phyloP scores from a whole-genome alignment of 768 basidiomycete species.

The Xanthoconium purpureum region DNA sequence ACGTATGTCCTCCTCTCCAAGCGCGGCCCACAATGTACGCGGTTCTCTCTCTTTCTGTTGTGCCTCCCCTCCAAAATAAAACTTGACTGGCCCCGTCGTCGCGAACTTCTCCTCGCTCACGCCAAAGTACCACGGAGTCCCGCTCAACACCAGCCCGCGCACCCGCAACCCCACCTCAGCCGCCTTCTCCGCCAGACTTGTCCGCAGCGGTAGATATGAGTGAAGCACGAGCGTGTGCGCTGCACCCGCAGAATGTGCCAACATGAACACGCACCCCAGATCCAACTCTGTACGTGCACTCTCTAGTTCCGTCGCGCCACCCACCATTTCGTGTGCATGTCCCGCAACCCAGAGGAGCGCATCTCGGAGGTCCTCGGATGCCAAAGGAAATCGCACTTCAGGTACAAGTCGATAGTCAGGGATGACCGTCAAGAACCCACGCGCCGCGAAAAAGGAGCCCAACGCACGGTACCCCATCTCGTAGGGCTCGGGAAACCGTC shows the following conservation, averaged over 20 bases:
- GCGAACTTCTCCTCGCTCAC: slow-evolving; percentile 26
- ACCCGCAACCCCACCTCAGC: slow-evolving; percentile 28
- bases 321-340: slow-evolving; percentile 29
- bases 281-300: slow-evolving; percentile 33
- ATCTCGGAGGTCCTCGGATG: slow-evolving; percentile 56
- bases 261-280: slow-evolving; percentile 41
- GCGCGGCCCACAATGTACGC: slow-evolving; percentile 37
- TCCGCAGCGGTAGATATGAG: slow-evolving; percentile 15
- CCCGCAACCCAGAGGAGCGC: slow-evolving; percentile 52
- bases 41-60: slow-evolving; percentile 41
- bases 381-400: slow-evolving; percentile 50
- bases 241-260: slow-evolving; percentile 65
- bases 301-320: neutral
- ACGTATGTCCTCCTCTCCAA: slow-evolving; percentile 34
- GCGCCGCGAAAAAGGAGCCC: slow-evolving; percentile 58
- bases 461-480: slow-evolving; percentile 55
- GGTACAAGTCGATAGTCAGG: slow-evolving; percentile 69
- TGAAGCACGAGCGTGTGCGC: slow-evolving; percentile 43
- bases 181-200: slow-evolving; percentile 31
- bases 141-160: slow-evolving; percentile 44
- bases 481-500: slow-evolving; percentile 44
- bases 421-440: slow-evolving; percentile 60
- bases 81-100: slow-evolving; percentile 22
- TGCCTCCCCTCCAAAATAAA: slow-evolving; percentile 39
- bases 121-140: slow-evolving; percentile 43